These are phyloP conservation scores for Pichia sporocuriosa DNA, from an alignment of 805 yeast genomes.

Conservation along the genomic window DNA sequence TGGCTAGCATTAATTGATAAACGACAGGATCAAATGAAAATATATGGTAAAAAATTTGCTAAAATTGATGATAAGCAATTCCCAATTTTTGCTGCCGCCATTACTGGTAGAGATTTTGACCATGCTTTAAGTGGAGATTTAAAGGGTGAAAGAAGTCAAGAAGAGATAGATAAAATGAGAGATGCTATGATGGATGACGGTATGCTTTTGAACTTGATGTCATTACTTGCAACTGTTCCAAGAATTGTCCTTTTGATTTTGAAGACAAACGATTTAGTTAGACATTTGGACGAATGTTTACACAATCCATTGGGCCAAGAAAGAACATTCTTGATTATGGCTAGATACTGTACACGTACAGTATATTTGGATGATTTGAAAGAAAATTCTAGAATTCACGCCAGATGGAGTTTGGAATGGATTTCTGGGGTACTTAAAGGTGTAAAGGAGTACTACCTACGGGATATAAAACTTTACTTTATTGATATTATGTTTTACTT, in stretches of 20 bases:
- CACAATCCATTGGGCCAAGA: conserved; percentile 81
- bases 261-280: conserved; percentile 89
- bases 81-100: conserved; percentile 83
- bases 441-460: conserved; percentile 28
- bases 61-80: conserved; percentile 71
- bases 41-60: conserved; percentile 74
- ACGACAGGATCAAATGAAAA: conserved; percentile 57
- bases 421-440: conserved; percentile 24
- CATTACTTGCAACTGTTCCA: conserved; percentile 72
- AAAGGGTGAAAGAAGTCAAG: conserved; percentile 43
- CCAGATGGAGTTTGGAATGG: conserved; percentile 21
- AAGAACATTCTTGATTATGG: conserved; percentile 82
- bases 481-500: conserved; percentile 29
- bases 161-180: conserved; percentile 67
- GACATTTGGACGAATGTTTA: conserved; percentile 80
- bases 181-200: conserved; percentile 53
- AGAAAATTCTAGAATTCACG: conserved; percentile 8
- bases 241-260: conserved; percentile 76
- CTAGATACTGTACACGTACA: conserved; percentile 78
- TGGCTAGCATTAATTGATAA: conserved; percentile 85
- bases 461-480: conserved; percentile 27
- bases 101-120: conserved; percentile 87
- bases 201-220: conserved; percentile 69
- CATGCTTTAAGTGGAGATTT: conserved; percentile 65
- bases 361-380: conserved; percentile 57